Base-by-base conservation (phyloP, 2,329 filamentous ascomycete species). In the Ophiosphaerella narmari region DNA sequence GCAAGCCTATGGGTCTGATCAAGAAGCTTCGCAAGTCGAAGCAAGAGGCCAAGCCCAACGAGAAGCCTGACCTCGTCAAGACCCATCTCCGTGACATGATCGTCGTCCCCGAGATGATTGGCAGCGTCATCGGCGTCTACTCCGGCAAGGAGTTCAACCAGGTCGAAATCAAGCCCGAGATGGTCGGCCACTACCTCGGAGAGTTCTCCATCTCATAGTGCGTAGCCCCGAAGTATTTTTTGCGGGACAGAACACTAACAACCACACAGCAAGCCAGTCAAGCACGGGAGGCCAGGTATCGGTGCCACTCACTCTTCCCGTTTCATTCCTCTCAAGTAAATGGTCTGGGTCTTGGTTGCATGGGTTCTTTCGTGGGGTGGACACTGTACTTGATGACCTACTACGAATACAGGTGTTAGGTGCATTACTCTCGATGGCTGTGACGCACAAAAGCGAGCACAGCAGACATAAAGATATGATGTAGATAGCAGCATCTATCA, bases 61-160 rank as follows among this genome's bases (percentile, higher is more conserved):
- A 97, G 91, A 97, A 97, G 90, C 93, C 93, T 77, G 92, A 96
- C 77, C 86, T 94, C 75, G 93, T 97, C 85, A 97, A 97, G 89
- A 99, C 93, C 61, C 93, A 99, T 80, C 89, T 99, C 75, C 92
- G 93, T 81, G 89, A 99, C 85, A 99, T 99, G 94, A 97, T 99
- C 79, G 88, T 99, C 77, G 94, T 99, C 71, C 94, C 94, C 74
- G 94, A 99, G 86, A 97, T 99, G 94, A 99, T 99, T 77, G 94
- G 94, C 74, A 90, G 85, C 80, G 93, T 99, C 74, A 89, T 99
- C 74, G 94, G 92, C 78, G 94, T 99, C 85, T 99, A 99, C 90
- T 96, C 91, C 68, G 94, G 94, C 78, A 99, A 99, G 89, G 92
- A 97, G 82, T 99, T 99, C 90, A 99, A 99, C 89, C 93, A 97